Base-by-base conservation (phyloP, 768 basidiomycete genomes). In the Xerocomellus dryophilus region DNA sequence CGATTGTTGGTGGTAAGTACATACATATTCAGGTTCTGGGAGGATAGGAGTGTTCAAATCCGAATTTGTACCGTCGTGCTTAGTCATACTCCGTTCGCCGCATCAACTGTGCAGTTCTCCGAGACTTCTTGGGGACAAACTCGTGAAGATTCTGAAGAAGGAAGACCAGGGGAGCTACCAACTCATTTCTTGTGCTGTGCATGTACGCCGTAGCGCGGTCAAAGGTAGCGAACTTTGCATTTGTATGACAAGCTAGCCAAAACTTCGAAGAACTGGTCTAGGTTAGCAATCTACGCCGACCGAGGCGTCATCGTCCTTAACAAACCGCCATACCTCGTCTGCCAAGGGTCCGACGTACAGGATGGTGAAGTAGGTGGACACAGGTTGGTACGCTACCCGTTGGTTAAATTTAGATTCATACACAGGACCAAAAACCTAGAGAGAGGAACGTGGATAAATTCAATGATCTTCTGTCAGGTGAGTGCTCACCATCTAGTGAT, bases 291-390 rank as follows among this genome's bases (percentile, higher is more conserved):
- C 7, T 87, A 84, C 62, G 71, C 77, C 51, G 85, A 86, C 67
- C 74, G 75, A 39, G 71, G 74, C 18, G 51, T 80, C n/a, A 67
- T 85, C 17, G 74, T 85, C 7, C 59, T 85, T 39, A 82, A 85
- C 61, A 87, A 87, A 62, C 84, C 85, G 4, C 74, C 81, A 4
- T 78, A 75, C 20, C 71, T 86, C 39, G 64, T 82, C 12, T 83
- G 81, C 52, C 85, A 86, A 67, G 62, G 65, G 48, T 71, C 65
- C 27, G 51, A 75, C 38, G 43, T 15, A 53, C 66, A 66, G 46
- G 53, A 61, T 47, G 43, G 40, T 27, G 47, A 64, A 39, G 69
- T 67, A 42, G 36, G 63, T 61, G 47, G 25, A 45, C 42, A 35
- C 43, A 43, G 47, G 21, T 38, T 53, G 46, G 38, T 43, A 46